phyloP scores from a whole-genome alignment of 1,284 basidiomycete genomes.

The Fistulinella staudtii region DNA sequence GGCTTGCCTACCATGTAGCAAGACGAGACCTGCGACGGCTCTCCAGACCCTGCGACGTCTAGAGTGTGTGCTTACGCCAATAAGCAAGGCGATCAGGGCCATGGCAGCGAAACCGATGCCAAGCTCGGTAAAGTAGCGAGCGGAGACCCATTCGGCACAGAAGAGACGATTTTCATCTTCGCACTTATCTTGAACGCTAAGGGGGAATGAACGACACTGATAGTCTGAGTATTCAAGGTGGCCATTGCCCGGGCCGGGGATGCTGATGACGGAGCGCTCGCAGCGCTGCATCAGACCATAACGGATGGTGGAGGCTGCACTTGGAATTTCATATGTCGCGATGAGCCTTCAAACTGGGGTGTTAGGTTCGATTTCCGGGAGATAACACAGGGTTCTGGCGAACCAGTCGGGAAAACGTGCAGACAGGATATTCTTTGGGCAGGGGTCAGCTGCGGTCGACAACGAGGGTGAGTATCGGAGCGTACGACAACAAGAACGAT shows the following conservation, averaged over 20 bases:
- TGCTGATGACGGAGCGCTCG: slow-evolving; percentile 45
- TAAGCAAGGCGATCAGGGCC: slow-evolving; percentile 53
- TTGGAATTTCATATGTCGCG: slow-evolving; percentile 43
- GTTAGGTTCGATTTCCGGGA: slow-evolving; percentile 14
- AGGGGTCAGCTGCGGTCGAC: neutral
- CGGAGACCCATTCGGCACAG: slow-evolving; percentile 68
- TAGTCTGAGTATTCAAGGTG: slow-evolving; percentile 51
- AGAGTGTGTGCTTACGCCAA: slow-evolving; percentile 70
- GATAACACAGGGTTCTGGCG: slow-evolving; percentile 24
- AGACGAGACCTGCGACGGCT: slow-evolving; percentile 58
- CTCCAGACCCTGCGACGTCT: slow-evolving; percentile 71
- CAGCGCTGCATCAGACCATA: slow-evolving; percentile 62
- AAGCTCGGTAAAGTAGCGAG: slow-evolving; percentile 59
- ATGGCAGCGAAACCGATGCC: slow-evolving; percentile 59
- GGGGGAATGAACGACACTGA: slow-evolving; percentile 63
- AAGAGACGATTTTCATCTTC: slow-evolving; percentile 57
- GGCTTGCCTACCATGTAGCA: slow-evolving; percentile 51
- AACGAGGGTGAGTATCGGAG: slow-evolving; percentile 6
- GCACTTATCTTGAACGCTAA: slow-evolving; percentile 55
- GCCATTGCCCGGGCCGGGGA: slow-evolving; percentile 46
- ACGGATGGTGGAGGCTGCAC: slow-evolving; percentile 45
- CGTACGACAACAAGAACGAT: slow-evolving; percentile 52
- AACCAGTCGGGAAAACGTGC: slow-evolving; percentile 63
- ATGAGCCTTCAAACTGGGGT: slow-evolving; percentile 54
- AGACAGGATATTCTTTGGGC: slow-evolving; percentile 54